Base-by-base conservation (phyloP, 768 basidiomycete species). In the Tulasnella sp. region DNA sequence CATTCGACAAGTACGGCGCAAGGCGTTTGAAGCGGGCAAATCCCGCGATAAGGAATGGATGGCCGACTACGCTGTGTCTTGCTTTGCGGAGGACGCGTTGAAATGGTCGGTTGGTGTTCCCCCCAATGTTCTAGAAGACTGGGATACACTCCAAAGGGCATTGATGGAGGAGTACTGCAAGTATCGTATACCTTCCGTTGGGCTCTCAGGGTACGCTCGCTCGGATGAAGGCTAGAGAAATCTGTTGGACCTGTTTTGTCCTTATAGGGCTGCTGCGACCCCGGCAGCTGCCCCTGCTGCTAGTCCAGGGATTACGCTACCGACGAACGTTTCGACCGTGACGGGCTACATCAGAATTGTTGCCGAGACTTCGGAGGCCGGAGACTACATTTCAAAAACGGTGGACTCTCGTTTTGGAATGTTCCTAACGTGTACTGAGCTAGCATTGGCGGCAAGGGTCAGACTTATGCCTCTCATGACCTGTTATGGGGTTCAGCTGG, bases 11-110 rank as follows among this genome's bases (percentile, higher is more conserved):
- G 40, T 70, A 19, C 37, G 69, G 3, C 69, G 40, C 37, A 38
- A 70, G 22, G 69, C 69, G 6, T 39, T 70, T 14, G 36, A 38
- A 19, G 36, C 22, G 12, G 14, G 69, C 22, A 70, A 39, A 70
- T 42, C 40, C 25, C 36, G 40, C 8, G 69, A 70, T 25, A 70
- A 70, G 69, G 69, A 70, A 15, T 70, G 69, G 69, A 70, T 70
- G 69, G 69, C 69, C 69, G 37, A 38, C 40, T 70, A 38, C 19
- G 69, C 69, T 17, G 31, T 39, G 2, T 34, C 67, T 17, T 68
- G 67, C 67, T 68, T 68, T 29, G 31, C 67, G 67, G 67, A 39
- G 17, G 22, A 39, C 31, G 67, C 67, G 15, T 29, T 68, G 67
- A n/a, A 39, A 25, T 68, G 67, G 67, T 39, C 31, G 14, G 31